Base-by-base conservation (phyloP, 768 basidiomycete species). In the Tephrocybe rancida region DNA sequence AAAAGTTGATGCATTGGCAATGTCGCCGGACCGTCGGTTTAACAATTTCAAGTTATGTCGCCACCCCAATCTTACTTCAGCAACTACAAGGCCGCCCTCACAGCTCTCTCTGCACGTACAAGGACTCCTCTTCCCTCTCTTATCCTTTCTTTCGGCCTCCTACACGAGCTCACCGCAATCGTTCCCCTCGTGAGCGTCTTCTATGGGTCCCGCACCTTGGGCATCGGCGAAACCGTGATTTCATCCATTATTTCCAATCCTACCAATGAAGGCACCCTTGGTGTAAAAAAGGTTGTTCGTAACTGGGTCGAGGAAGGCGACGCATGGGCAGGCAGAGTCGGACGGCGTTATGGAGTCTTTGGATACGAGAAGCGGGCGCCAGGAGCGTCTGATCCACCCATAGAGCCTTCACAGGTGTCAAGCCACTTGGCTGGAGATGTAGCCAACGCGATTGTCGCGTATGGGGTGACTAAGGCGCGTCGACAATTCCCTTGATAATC, bases 161-260 rank as follows among this genome's bases (percentile, higher is more conserved):
- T 97, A 2, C 95, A 97, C 64, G 94, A 97, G 64, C 58, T 92
- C 10, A 94, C 92, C 0, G 92, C 94, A 0, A 64, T 95, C 46
- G 75, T 84, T 0, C 92, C 94, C 2, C 77, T 95, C 25, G 79
- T 87, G 3, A 81, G 84, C 30, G 65, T 90, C 34, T 96, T 93
- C 67, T 92, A 84, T 63, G 74, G 76, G 0, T 84, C 91, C 8
- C 76, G 87, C 29, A 66, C 79, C 4, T 60, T 90, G 1, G 89
- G 88, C 2, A 67, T 90, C 21, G 94, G 95, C 0, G 85, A 88
- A 48, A 72, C 68, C 34, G 67, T 92, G 52, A 82, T 93, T 24
- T 64, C 70, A 19, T 64, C 70, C 21, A 62, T 83, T 0, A 30
- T 61, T 29, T 47, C 60, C 32, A 54, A 60, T 18, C 10, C 45